Evolutionary conservation across 176 grass and related monocot species (phyloP), one percentile per base, ranked within the genome.

Genomic region (Zoysia japonica): DNA sequence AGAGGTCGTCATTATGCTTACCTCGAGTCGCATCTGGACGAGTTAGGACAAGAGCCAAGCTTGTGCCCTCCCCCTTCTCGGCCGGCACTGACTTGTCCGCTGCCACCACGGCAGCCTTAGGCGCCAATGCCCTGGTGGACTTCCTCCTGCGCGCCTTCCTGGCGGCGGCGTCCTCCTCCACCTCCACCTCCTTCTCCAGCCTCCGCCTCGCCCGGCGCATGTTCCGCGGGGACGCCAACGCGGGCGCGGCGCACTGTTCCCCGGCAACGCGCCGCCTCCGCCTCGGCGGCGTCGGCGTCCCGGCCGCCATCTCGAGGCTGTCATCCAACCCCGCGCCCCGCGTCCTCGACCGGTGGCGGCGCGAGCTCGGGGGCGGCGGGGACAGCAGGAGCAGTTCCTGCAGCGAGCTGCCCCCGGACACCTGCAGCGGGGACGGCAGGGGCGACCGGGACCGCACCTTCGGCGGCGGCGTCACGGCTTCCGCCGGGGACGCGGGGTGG

Each of bases 171-270:
- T 89, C 95, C 16, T 92, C 96, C 20, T 78, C 80, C 17, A 37
- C 72, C 19, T 89, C 78, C 46, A 59, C 52, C 42, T 98, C 96
- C 81, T 86, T 98, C 77, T 98, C 96, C 62, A 98, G 68, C 81
- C 92, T 70, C 53, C 96, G 91, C 78, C 92, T 74, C 2, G 92
- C 84, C 47, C 92, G 51, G 54, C 92, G 66, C 43, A 45, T 72
- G 49, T 88, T 90, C 85, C 95, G 83, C 2, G 92, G 92, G n/a
- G 90, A 98, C 40, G 81, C 84, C 19, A 52, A 63, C 43, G 65
- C n/a, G 41, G 82, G 71, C 4, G 82, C 65, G 48, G 28, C 67
- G 40, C 64, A 51, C 64, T 77, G 62, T 63, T 83, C 74, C 45
- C 41, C 75, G 7, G 4, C 61, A 44, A 35, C 75, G 7, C 75